Percentiles rank a stretch among this genome's conserved stretches.
These are phyloP conservation scores for Phytopythium aichiense DNA, from an alignment of 352 stramenopile genomes.

Conservation along the genomic window DNA sequence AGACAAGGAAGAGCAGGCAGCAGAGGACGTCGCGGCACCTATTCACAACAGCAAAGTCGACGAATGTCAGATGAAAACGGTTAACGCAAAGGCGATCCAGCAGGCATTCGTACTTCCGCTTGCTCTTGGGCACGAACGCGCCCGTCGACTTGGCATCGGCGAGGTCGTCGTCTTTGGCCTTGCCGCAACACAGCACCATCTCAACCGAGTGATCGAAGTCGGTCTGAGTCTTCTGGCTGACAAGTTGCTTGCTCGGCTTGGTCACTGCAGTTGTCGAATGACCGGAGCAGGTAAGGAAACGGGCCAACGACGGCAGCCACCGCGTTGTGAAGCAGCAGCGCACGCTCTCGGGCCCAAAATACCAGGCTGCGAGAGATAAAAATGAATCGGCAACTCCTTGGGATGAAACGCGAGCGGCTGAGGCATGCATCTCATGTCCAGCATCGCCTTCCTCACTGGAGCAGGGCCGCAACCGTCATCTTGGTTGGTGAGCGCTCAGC, in stretches of 20 bases:
- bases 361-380: background rate
- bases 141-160: conserved; percentile 12
- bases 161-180: conserved; percentile 6
- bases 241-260: background rate
- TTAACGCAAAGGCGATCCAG: background rate
- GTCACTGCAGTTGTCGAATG: conserved; percentile 1
- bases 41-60: background rate
- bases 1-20: conserved; percentile 79
- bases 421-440: background rate
- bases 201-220: background rate
- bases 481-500: conserved; percentile 13
- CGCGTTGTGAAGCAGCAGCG: background rate
- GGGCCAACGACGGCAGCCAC: background rate
- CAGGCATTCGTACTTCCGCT: conserved; percentile 18
- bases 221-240: background rate
- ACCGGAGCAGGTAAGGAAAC: background rate
- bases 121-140: conserved; percentile 25
- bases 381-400: background rate
- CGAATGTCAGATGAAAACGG: background rate
- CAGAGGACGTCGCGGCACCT: conserved; percentile 82
- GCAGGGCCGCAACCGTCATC: no score
- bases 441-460: background rate
- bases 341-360: background rate
- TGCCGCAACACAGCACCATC: conserved; percentile 15
- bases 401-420: background rate